Evolutionary conservation across 768 basidiomycete species (phyloP), one percentile per base, ranked within the genome.

Genomic region (Rhodotorula toruloides): DNA sequence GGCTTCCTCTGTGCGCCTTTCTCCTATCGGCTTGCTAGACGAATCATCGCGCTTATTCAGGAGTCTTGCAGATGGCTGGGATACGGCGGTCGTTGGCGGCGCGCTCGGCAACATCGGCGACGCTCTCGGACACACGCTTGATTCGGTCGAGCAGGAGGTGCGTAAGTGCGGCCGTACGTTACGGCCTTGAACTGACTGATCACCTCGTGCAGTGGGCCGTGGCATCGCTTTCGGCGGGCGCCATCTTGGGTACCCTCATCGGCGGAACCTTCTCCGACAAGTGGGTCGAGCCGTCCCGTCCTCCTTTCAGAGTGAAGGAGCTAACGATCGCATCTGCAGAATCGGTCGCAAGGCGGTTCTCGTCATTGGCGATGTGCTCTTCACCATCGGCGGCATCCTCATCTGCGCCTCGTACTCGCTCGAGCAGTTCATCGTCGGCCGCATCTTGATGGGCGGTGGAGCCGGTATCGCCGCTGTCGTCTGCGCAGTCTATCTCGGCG

Each of bases 401-500:
- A 36, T 58, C n/a, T 58, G 57, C 44, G 46, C 57, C n/a, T 37
- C 46, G 5, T 58, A 42, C 57, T 14, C 6, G 1, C 37, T 39
- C 57, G n/a, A 8, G 36, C 57, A 58, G 46, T 49, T 58, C 36
- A 40, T 58, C 42, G 55, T 56, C 25, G 55, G 55, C 16, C 55
- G 55, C 25, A 56, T 56, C 42, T 25, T 58, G 13, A 58, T 58
- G 57, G 57, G 57, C 12, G 39, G 16, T 19, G 57, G 57, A 22
- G 46, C 25, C 25, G 57, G 57, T 21, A 58, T 58, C 37, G 57
- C 57, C 16, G 57, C 57, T 16, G 57, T 58, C 14, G 57, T 58
- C 25, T 58, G 57, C 57, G 57, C 57, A 34, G 47, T 49, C 46
- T 61, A 50, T 50, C 32, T 61, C 31, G 59, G 59, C 34, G 59